Conservation (phyloP, 495 filamentous ascomycete genomes). For the Xylaria curta region DNA sequence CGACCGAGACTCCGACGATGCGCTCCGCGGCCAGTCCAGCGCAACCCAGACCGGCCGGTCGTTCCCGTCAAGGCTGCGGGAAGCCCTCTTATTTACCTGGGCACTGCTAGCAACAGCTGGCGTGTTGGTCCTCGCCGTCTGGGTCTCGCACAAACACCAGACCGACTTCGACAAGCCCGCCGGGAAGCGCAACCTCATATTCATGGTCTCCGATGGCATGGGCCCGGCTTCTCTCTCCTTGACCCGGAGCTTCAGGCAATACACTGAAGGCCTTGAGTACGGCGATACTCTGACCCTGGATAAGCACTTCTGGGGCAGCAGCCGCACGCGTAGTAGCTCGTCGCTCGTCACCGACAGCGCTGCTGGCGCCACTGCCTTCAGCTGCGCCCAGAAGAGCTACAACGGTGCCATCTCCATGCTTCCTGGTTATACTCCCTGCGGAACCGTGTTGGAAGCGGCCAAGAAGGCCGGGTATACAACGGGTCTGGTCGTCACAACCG, state of each 20-base stretch:
- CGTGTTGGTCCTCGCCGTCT: slow-evolving; percentile 75
- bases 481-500: slow-evolving; percentile 92
- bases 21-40: slow-evolving; percentile 32
- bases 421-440: slow-evolving; percentile 84
- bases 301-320: slow-evolving; percentile 84
- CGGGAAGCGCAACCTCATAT: slow-evolving; percentile 91
- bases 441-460: slow-evolving; percentile 93
- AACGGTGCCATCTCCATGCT: slow-evolving; percentile 93
- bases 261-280: slow-evolving; percentile 65
- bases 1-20: slow-evolving; percentile 31
- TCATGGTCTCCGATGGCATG: slow-evolving; percentile 99
- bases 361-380: slow-evolving; percentile 95
- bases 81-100: slow-evolving; percentile 83
- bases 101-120: slow-evolving; percentile 83
- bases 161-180: slow-evolving; percentile 50
- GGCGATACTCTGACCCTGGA: slow-evolving; percentile 81
- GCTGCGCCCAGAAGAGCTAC: slow-evolving; percentile 89
- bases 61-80: slow-evolving; percentile 44
- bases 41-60: slow-evolving; percentile 32
- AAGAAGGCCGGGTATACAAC: slow-evolving; percentile 91
- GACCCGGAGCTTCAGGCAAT: slow-evolving; percentile 83
- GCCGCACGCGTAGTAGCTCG: slow-evolving; percentile 80
- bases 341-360: slow-evolving; percentile 92
- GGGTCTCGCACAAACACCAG: slow-evolving; percentile 68
- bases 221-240: slow-evolving; percentile 87